Evolutionary conservation across 2,329 filamentous ascomycete species (phyloP).

Genomic region (Coniochaeta sp.): DNA sequence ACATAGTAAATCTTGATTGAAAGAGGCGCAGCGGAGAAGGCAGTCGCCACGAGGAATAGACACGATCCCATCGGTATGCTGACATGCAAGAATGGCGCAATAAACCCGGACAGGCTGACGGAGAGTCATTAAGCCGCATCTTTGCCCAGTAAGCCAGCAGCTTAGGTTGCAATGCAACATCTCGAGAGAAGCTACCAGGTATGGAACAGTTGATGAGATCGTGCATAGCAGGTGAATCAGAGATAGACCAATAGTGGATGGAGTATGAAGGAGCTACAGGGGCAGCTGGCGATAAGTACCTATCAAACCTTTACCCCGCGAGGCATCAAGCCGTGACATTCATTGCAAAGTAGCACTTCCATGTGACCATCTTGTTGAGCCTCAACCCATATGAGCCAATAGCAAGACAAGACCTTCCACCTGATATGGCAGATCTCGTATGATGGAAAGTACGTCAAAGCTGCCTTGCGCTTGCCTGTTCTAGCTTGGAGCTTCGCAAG

Average conservation of each 20-base stretch:
- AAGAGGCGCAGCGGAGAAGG: not conserved
- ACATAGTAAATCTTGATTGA: not conserved
- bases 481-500: not conserved
- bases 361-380: not conserved
- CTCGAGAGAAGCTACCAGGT: too few relatives aligned
- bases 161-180: not conserved
- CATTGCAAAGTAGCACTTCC: not conserved
- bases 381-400: not conserved
- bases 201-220: too few relatives aligned
- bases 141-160: too few relatives aligned
- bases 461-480: not conserved
- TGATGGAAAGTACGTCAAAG: not conserved
- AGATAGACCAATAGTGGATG: too few relatives aligned
- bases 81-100: too few relatives aligned
- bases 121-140: too few relatives aligned
- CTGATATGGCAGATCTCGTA: not conserved
- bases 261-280: too few relatives aligned
- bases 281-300: too few relatives aligned
- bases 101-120: too few relatives aligned
- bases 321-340: not conserved
- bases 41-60: not conserved
- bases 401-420: not conserved
- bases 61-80: too few relatives aligned
- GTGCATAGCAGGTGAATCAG: too few relatives aligned
- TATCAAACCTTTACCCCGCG: not conserved